Evolutionary conservation across 257 asterid species (phyloP), one percentile per base, ranked within the genome.

Genomic region (Solanum microdontum): DNA sequence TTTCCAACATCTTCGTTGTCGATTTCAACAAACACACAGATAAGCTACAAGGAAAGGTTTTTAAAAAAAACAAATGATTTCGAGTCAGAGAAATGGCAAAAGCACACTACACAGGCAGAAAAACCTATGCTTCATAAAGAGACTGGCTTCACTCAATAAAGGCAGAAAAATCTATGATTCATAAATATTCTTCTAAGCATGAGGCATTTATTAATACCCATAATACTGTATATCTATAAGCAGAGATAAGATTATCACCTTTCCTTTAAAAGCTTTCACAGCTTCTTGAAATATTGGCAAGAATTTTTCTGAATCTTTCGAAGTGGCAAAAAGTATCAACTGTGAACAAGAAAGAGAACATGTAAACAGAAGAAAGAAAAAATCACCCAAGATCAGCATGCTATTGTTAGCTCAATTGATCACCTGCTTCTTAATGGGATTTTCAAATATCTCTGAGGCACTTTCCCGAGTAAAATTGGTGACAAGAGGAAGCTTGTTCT

Each of bases 371-470:
- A 84, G 64, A 75, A 76, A 62, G 21, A 58, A 70, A 60, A 77
- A 36, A 48, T 23, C 70, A 28, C 39, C 36, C 58, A 84, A 60
- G 75, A 85, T 39, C 69, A 64, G 33, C 55, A 28, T 85, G 69
- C 12, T 36, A 23, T 39, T 37, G 39, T 28, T 66, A 69, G 87
- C 82, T 69, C 60, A 68, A 85, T 60, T 17, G 60, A 85, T 82
- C 86, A 95, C 99, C 98, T 95, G 99, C 79, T 94, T 97, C 96
- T 94, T 95, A 77, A 97, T 95, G 66, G 99, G 97, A 92, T 94
- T 95, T 90, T 97, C 99, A 84, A 97, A 97, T 87, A 97, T 93
- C 45, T 87, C 80, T 21, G 94, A 90, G 85, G 98, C 98, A 87
- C 92, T 92, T 86, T 97, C 98, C 77, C 94, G 91, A 39, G 98